These are phyloP conservation scores for Lactarius hengduanensis DNA, from an alignment of 768 basidiomycete genomes.

Conservation along the genomic window DNA sequence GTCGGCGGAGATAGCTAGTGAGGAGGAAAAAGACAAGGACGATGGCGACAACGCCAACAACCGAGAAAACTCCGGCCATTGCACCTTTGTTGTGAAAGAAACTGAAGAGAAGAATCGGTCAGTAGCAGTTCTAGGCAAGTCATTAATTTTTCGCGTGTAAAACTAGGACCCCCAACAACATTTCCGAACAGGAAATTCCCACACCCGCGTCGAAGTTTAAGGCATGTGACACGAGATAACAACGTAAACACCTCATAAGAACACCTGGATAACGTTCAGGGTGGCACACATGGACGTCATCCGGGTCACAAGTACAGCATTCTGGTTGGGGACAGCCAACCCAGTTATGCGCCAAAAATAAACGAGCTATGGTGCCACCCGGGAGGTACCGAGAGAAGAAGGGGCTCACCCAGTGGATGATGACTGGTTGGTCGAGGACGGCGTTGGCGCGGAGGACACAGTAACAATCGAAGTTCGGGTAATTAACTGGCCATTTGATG, in stretches of 20 bases:
- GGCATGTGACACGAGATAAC: not conserved
- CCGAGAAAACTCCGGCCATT: conserved; percentile 68
- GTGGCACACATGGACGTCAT: not conserved
- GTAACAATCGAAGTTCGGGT: conserved; percentile 28
- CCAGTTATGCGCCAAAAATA: not conserved
- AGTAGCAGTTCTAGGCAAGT: not conserved
- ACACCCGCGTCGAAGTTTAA: not conserved
- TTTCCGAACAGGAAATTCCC: not conserved
- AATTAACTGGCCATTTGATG: conserved; percentile 23
- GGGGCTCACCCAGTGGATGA: conserved; percentile 29
- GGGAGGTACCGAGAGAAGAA: not conserved
- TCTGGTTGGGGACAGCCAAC: not conserved
- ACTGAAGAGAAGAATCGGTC: not conserved
- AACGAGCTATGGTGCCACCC: not conserved
- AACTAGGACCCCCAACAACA: not conserved
- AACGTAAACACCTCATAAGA: not conserved
- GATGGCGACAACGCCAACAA: conserved; percentile 60
- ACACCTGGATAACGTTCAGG: not conserved
- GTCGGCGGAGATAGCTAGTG: conserved; percentile 57
- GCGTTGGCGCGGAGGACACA: conserved; percentile 9
- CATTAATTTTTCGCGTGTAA: not conserved
- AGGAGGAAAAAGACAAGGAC: conserved; percentile 52
- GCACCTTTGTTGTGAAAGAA: conserved; percentile 74
- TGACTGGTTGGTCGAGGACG: not conserved
- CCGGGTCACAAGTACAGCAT: not conserved